Evolutionary conservation across 768 basidiomycete genomes (phyloP).

Genomic region (Mycena rebaudengoi): DNA sequence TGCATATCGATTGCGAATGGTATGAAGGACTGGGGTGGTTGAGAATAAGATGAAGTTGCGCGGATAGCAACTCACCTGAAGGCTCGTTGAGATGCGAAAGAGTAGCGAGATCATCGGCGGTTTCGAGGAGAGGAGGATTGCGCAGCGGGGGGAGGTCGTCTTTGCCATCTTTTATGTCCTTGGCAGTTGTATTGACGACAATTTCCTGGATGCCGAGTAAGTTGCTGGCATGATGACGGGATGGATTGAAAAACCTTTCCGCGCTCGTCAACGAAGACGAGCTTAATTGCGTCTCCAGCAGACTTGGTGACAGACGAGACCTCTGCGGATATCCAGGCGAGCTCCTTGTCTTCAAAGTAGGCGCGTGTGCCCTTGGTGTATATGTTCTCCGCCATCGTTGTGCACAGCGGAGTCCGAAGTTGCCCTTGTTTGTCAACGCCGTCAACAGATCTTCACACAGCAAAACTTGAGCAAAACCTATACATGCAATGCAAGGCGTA

Average conservation of each 20-base stretch:
- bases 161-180: conserved; percentile 82
- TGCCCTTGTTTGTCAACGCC: conserved; percentile 1
- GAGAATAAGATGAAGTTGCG: background rate
- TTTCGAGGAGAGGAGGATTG: conserved; percentile 96
- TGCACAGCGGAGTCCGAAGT: background rate
- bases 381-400: conserved; percentile 86
- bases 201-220: conserved; percentile 64
- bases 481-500: background rate
- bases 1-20: conserved; percentile 95
- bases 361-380: conserved; percentile 91
- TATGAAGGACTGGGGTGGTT: conserved; percentile 79
- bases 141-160: conserved; percentile 90
- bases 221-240: conserved; percentile 15
- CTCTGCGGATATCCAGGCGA: conserved; percentile 93
- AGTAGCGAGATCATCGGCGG: conserved; percentile 97
- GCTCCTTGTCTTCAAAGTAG: conserved; percentile 95
- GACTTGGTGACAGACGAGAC: conserved; percentile 71
- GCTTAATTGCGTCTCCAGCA: conserved; percentile 82
- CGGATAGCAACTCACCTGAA: conserved; percentile 64
- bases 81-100: conserved; percentile 98
- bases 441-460: background rate
- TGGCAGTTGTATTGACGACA: conserved; percentile 77
- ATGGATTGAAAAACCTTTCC: conserved; percentile 71
- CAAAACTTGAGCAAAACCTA: background rate
- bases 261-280: conserved; percentile 89